A percentile compares a stretch with the other conserved stretches of the same genome.
Evolutionary conservation across 148 eudicot species (phyloP).

Genomic region (Rhododendron williamsianum): DNA sequence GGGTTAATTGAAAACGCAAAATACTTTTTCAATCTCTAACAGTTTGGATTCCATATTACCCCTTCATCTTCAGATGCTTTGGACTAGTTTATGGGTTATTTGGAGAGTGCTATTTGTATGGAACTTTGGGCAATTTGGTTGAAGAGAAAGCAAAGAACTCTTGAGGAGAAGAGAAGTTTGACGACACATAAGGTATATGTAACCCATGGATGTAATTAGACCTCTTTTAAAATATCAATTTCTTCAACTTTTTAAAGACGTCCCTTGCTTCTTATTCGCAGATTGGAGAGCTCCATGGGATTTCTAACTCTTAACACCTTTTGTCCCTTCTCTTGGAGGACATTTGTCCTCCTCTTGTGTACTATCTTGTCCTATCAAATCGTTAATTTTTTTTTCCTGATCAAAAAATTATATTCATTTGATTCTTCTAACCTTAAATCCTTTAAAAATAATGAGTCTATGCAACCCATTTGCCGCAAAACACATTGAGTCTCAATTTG

Average conservation of each 20-base stretch:
- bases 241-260: neutral
- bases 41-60: neutral
- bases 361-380: no score
- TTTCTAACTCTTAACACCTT: neutral
- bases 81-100: neutral
- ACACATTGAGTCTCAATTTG: neutral
- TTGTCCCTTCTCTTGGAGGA: no score
- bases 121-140: neutral
- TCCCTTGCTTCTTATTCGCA: neutral
- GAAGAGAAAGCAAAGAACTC: neutral
- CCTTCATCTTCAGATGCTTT: neutral
- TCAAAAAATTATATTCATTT: neutral
- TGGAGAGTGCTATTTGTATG: neutral
- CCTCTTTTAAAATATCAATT: neutral
- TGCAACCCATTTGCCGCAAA: neutral
- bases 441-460: neutral
- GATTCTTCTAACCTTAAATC: neutral
- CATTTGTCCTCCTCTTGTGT: no score
- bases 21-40: neutral
- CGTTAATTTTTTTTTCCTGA: neutral
- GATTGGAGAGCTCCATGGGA: constrained; percentile 1
- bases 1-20: neutral
- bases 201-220: neutral
- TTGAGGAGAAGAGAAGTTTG: neutral
- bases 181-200: neutral